phyloP scores from a whole-genome alignment of 139 green algal genomes.

The Tetradesmus obliquus region DNA sequence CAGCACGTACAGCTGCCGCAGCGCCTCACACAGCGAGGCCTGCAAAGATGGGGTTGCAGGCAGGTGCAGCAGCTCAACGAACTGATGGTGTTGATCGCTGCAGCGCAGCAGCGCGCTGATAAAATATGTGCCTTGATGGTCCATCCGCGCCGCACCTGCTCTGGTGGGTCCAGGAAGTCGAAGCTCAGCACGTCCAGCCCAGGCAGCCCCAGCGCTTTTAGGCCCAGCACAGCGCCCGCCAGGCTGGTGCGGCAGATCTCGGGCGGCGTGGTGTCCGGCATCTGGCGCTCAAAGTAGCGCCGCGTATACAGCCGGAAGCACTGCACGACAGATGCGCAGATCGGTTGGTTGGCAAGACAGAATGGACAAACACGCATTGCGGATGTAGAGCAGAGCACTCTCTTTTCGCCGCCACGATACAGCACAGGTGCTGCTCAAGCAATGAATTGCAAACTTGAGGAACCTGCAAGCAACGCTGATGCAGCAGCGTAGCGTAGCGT shows the following conservation, averaged over 20 bases:
- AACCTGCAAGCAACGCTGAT: not conserved
- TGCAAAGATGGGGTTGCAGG: not conserved
- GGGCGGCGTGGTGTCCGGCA: constrained; percentile 83
- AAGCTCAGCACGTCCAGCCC: constrained; percentile 93
- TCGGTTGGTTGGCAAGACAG: not conserved
- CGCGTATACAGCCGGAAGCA: constrained; percentile 97
- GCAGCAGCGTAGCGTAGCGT: not conserved
- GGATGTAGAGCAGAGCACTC: too few relatives aligned
- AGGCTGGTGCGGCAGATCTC: constrained; percentile 96
- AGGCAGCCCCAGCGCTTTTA: constrained; percentile 87
- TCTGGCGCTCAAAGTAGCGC: constrained; percentile 82
- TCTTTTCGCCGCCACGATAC: too few relatives aligned
- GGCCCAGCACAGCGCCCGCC: constrained; percentile 86
- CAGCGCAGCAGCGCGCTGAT: not conserved
- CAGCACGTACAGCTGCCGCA: constrained; percentile 92
- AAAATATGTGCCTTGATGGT: not conserved
- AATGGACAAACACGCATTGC: not conserved
- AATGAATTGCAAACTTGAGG: not conserved
- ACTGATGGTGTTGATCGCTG: too few relatives aligned
- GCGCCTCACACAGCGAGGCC: constrained; percentile 54
- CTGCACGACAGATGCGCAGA: constrained; percentile 43
- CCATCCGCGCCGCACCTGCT: constrained; percentile 27
- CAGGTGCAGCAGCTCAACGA: not conserved
- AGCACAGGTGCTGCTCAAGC: not conserved
- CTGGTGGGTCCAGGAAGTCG: constrained; percentile 94